Percentiles rank a stretch among this genome's conserved stretches.
phyloP scores from a whole-genome alignment of 2,329 filamentous ascomycete species.

The Epichloe brachyelytri region DNA sequence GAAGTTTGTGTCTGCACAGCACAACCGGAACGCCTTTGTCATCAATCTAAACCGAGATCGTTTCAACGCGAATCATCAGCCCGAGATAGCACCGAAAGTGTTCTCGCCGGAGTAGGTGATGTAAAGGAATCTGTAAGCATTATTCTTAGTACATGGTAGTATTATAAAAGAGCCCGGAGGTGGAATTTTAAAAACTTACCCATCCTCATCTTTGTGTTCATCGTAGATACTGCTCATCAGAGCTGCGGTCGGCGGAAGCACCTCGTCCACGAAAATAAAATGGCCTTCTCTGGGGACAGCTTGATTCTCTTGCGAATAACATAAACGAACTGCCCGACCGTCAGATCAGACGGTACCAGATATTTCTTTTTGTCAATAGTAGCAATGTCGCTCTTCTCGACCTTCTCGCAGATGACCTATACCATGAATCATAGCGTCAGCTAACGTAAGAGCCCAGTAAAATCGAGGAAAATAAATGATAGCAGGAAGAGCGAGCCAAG shows the following conservation, averaged over 20 bases:
- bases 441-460: not conserved
- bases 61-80: not conserved
- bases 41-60: not conserved
- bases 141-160: slow-evolving; percentile 6
- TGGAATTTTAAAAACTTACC: slow-evolving; percentile 28
- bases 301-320: slow-evolving; percentile 99
- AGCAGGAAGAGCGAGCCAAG: not conserved
- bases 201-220: slow-evolving; percentile 84
- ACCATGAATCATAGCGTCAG: not conserved
- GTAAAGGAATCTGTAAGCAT: slow-evolving; percentile 65
- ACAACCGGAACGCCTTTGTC: slow-evolving; percentile 21
- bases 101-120: slow-evolving; percentile 99
- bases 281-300: slow-evolving; percentile 97
- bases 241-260: slow-evolving; percentile 87
- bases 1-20: slow-evolving; percentile 15
- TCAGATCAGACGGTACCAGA: slow-evolving; percentile 90
- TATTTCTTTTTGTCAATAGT: slow-evolving; percentile 99
- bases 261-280: slow-evolving; percentile 99
- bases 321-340: slow-evolving; percentile 98
- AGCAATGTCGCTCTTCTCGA: slow-evolving; percentile 97
- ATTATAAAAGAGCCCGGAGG: not conserved
- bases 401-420: slow-evolving; percentile 98
- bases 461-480: no score
- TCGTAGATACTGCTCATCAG: slow-evolving; percentile 99
- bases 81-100: slow-evolving; percentile 61